phyloP scores from a whole-genome alignment of 108 stramenopile species.

The Cyclotella distinguenda region DNA sequence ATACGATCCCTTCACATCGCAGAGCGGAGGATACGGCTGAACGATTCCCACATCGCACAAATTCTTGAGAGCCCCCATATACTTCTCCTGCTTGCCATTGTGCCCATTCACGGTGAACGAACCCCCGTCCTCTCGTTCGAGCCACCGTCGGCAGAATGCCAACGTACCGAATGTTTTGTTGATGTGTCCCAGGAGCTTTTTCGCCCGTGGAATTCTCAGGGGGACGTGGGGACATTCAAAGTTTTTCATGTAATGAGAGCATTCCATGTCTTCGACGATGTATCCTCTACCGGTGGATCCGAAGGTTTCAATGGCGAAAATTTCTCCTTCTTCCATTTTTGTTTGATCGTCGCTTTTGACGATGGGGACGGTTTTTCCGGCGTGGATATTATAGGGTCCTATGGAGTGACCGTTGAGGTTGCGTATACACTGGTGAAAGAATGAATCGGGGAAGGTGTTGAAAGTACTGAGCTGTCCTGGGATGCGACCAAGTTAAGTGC shows the following conservation, averaged over 20 bases:
- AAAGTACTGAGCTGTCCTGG: too few relatives aligned
- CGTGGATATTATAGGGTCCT: constrained; percentile 97
- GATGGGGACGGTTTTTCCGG: constrained; percentile 96
- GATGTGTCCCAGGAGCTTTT: constrained; percentile 93
- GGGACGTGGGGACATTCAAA: constrained; percentile 96
- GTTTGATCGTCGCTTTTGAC: constrained; percentile 93
- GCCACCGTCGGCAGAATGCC: constrained; percentile 98
- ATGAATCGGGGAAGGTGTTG: background rate
- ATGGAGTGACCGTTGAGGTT: constrained; percentile 99
- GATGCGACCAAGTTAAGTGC: too few relatives aligned
- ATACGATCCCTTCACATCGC: constrained; percentile 94
- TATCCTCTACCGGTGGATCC: constrained; percentile 95
- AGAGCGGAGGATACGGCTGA: constrained; percentile 94
- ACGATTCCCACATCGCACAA: constrained; percentile 97
- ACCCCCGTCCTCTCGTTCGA: constrained; percentile 96
- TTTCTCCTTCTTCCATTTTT: constrained; percentile 98
- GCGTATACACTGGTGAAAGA: constrained; percentile 58
- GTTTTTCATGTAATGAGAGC: constrained; percentile 98
- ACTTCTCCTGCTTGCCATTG: constrained; percentile 93
- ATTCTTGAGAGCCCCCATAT: constrained; percentile 97
- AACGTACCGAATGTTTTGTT: constrained; percentile 99
- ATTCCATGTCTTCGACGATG: constrained; percentile 97
- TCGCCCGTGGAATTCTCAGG: constrained; percentile 88
- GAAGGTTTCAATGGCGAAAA: constrained; percentile 99
- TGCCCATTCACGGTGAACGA: constrained; percentile 82